phyloP scores from a whole-genome alignment of 2,329 filamentous ascomycete species.

The Hypoxylon sp. region DNA sequence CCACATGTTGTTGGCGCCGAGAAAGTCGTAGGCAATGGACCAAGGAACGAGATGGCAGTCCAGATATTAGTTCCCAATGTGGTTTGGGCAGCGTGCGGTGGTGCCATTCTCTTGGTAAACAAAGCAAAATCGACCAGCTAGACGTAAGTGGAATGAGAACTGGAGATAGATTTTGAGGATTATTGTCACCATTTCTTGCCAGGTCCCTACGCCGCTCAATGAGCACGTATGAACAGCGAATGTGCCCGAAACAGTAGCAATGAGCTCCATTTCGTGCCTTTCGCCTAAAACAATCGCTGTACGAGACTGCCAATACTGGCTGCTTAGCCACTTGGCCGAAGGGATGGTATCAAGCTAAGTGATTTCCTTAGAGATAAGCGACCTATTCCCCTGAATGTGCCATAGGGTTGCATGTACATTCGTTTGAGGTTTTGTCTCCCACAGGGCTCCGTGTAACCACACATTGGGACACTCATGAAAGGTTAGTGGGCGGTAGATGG shows the following conservation, averaged over 20 bases:
- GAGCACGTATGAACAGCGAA: background rate
- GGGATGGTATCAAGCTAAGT: background rate
- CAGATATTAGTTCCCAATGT: slow-evolving; percentile 2
- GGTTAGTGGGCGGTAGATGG: background rate
- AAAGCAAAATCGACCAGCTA: background rate
- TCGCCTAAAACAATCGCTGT: background rate
- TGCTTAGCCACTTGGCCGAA: background rate
- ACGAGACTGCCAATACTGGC: background rate
- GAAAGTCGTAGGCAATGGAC: slow-evolving; percentile 32
- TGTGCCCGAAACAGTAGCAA: slow-evolving; percentile 1
- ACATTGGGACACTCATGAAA: background rate
- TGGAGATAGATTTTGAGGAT: slow-evolving; percentile 1
- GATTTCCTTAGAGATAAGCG: slow-evolving; percentile 2
- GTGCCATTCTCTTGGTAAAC: slow-evolving; percentile 11
- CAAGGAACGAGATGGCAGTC: slow-evolving; percentile 13
- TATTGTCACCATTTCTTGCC: slow-evolving; percentile 7
- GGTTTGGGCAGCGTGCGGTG: slow-evolving; percentile 2
- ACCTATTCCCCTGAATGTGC: slow-evolving; percentile 17
- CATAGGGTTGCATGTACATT: slow-evolving; percentile 8
- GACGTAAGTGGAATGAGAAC: slow-evolving; percentile 44
- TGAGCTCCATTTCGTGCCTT: background rate
- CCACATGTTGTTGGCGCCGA: slow-evolving; percentile 18
- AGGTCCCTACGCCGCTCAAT: background rate
- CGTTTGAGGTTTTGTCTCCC: background rate
- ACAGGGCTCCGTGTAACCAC: background rate